Conservation (phyloP, 495 filamentous ascomycete species). For the Hypoxylon trugodes region DNA sequence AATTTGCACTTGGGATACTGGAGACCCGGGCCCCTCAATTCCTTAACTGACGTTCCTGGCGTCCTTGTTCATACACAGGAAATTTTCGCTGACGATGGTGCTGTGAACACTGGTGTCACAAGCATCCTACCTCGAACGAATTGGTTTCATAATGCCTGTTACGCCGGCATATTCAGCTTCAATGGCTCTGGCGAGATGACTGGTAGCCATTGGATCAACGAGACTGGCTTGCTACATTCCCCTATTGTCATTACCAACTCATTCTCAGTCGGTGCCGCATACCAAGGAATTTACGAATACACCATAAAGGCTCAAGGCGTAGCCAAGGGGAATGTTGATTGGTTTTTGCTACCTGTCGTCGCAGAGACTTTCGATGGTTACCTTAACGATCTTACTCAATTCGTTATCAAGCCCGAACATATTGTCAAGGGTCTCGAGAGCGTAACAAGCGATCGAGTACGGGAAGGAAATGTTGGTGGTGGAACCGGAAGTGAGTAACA, state of each 20-base stretch:
- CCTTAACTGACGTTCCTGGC: constrained; percentile 60
- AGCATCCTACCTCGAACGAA: constrained; percentile 58
- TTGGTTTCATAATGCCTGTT: constrained; percentile 58
- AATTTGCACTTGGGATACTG: constrained; percentile 48
- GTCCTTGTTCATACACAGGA: constrained; percentile 58
- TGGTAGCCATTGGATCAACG: constrained; percentile 60
- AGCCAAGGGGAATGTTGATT: constrained; percentile 48
- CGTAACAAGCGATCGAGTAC: constrained; percentile 50
- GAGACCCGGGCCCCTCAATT: constrained; percentile 56
- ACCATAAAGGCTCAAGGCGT: constrained; percentile 50
- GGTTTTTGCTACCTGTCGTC: constrained; percentile 60
- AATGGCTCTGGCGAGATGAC: constrained; percentile 65
- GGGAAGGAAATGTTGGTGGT: constrained; percentile 61
- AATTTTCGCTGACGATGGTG: constrained; percentile 46
- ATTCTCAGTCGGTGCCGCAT: constrained; percentile 57
- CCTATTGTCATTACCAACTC: constrained; percentile 63
- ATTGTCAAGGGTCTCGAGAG: constrained; percentile 54
- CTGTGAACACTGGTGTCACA: constrained; percentile 61
- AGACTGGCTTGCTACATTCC: constrained; percentile 58
- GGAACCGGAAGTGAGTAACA: constrained; percentile 56
- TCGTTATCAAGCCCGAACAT: constrained; percentile 53
- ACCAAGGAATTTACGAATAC: constrained; percentile 59
- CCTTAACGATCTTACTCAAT: constrained; percentile 55
- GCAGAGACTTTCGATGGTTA: constrained; percentile 63
- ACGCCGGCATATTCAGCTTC: constrained; percentile 61